Percentiles rank a stretch among this genome's conserved stretches.
Evolutionary conservation across 2,329 filamentous ascomycete species (phyloP).

Genomic region (Orbilia ellipsospora): DNA sequence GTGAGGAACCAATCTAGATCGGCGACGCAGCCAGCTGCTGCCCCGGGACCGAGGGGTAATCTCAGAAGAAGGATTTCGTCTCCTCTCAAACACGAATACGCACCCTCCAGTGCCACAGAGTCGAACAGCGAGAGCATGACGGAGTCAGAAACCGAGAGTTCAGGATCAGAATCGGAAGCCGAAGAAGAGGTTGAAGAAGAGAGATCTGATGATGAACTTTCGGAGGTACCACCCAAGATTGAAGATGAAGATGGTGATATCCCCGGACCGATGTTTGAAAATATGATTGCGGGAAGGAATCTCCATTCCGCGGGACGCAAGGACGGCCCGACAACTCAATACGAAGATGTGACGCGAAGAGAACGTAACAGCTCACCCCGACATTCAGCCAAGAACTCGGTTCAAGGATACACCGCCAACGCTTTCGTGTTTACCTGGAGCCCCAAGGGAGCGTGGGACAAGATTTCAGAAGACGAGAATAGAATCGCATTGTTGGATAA

Average conservation of each 20-base stretch:
- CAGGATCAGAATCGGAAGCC: constrained; percentile 63
- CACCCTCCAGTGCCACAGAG: constrained; percentile 77
- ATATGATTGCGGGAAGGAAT: constrained; percentile 66
- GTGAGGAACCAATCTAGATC: constrained; percentile 59
- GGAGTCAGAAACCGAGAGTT: constrained; percentile 55
- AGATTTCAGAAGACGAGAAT: constrained; percentile 46
- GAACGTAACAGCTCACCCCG: constrained; percentile 49
- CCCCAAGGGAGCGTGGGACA: constrained; percentile 50
- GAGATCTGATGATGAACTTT: constrained; percentile 59
- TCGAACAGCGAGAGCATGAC: constrained; percentile 55
- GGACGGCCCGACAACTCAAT: constrained; percentile 47
- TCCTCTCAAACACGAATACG: constrained; percentile 95
- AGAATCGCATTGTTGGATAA: constrained; percentile 37
- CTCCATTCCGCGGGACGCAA: constrained; percentile 56
- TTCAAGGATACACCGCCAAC: constrained; percentile 36
- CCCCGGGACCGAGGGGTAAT: constrained; percentile 66
- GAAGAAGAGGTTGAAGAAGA: constrained; percentile 71
- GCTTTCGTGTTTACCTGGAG: constrained; percentile 51
- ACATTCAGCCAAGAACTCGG: constrained; percentile 49
- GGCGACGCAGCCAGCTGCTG: constrained; percentile 70
- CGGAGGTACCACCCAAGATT: constrained; percentile 67
- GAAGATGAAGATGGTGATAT: constrained; percentile 65
- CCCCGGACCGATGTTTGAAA: constrained; percentile 70
- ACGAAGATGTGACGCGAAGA: constrained; percentile 34
- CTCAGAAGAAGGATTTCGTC: constrained; percentile 73